Base-by-base conservation (phyloP, 768 basidiomycete genomes). In the Auricularia sp. region DNA sequence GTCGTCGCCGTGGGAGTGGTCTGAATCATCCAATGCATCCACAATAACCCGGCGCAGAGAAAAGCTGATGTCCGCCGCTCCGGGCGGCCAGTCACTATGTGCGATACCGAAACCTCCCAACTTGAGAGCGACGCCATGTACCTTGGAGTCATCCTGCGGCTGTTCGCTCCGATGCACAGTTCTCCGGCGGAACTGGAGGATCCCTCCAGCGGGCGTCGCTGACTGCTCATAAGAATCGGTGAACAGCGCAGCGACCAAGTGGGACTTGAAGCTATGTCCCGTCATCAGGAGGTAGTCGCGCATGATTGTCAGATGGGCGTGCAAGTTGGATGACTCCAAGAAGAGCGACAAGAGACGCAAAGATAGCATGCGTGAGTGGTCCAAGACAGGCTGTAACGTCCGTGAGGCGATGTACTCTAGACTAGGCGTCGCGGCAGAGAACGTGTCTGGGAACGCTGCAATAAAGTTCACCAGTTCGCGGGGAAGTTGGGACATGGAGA, bases 21-120 rank as follows among this genome's bases (percentile, higher is more conserved):
- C 7, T 23, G 61, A 61, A 60, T 60, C 62, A 54, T 85, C 85
- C 43, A 91, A 77, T 3, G 90, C 87, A 72, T 93, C 93, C 8
- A 93, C 83, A 68, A 96, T 87, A 7, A 95, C 93, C 0, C 90
- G 88, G 62, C 92, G 76, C 53, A 96, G 76, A 68, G 87, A 85
- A 74, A 88, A 93, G 69, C 90, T 89, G 61, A 96, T 77, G 70
- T 94, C 92, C 2, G 87, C 81, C 4, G 90, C 91, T 18, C 88
- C 87, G 12, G 93, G 93, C 0, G 93, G 93, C 93, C 93, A 96
- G 62, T 61, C 44, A 66, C 42, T 42, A 62, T 67, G 34, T 67
- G 68, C 61, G 76, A 74, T 18, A 70, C 70, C 23, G 67, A 70
- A 62, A 33, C 43, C 64, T 63, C 53, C 61, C 64, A 42, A 60